phyloP scores from a whole-genome alignment of 306 rosid genomes.

The Malus asiatica region DNA sequence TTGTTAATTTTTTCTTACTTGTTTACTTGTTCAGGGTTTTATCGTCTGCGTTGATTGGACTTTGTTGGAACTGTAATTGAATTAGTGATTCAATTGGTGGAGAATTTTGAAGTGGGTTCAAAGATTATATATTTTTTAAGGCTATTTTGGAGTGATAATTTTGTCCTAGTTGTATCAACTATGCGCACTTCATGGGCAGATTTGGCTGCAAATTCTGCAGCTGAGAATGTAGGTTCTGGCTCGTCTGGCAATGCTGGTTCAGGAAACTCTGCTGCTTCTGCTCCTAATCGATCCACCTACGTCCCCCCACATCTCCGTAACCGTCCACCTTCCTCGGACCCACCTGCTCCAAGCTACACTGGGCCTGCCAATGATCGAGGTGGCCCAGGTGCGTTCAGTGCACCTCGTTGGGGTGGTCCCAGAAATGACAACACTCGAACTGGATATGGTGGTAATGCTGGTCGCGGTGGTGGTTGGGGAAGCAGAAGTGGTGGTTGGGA shows the following conservation, averaged over 20 bases:
- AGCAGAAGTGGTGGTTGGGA: slow-evolving; percentile 59
- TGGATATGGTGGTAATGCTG: slow-evolving; percentile 42
- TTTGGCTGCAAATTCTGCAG: slow-evolving; percentile 74
- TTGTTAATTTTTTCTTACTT: background rate
- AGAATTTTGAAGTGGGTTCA: background rate
- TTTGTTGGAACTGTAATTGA: background rate
- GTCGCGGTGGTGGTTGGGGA: slow-evolving; percentile 49
- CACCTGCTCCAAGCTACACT: slow-evolving; percentile 35
- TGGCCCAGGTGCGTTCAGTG: slow-evolving; percentile 32
- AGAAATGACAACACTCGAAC: slow-evolving; percentile 38
- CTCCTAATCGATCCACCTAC: slow-evolving; percentile 42
- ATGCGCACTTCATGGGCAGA: slow-evolving; percentile 95
- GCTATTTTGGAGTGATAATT: slow-evolving; percentile 4
- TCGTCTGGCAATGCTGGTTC: slow-evolving; percentile 27
- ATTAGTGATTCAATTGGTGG: slow-evolving; percentile 4
- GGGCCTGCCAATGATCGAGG: slow-evolving; percentile 38
- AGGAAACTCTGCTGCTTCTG: slow-evolving; percentile 15
- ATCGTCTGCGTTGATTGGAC: background rate
- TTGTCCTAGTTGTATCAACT: slow-evolving; percentile 31
- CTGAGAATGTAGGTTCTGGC: slow-evolving; percentile 53
- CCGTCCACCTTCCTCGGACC: slow-evolving; percentile 38
- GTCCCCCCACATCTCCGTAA: slow-evolving; percentile 88
- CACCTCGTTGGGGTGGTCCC: slow-evolving; percentile 43
- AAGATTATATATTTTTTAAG: background rate
- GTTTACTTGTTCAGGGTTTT: slow-evolving; percentile 1